Evolutionary conservation across 305 asterid species (phyloP).

Genomic region (Petunia hybrid): DNA sequence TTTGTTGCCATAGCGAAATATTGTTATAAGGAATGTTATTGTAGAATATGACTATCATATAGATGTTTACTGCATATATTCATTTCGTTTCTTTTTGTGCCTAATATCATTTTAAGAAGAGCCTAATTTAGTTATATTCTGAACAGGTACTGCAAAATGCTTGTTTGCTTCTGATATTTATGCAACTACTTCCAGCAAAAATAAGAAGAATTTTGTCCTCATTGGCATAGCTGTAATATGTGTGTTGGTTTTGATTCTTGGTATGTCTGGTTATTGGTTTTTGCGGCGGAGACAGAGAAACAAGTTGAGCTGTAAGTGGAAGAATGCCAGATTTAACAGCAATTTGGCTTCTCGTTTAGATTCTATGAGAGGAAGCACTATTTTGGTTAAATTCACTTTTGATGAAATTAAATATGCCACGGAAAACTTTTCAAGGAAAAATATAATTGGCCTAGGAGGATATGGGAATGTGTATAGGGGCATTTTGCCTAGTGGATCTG

Average conservation of each 20-base stretch:
- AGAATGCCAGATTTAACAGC: neutral
- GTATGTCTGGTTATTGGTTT: conserved; percentile 31
- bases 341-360: conserved; percentile 43
- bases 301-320: conserved; percentile 25
- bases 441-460: conserved; percentile 55
- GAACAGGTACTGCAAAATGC: conserved; percentile 40
- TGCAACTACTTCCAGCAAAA: neutral
- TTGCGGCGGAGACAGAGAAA: conserved; percentile 27
- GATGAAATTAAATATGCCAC: conserved; percentile 50
- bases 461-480: conserved; percentile 58
- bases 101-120: too few species aligned
- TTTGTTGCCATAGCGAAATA: too few species aligned
- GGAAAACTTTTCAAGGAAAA: conserved; percentile 36
- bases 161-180: conserved; percentile 38
- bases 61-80: too few species aligned
- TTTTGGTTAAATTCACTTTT: conserved; percentile 39
- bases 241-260: neutral
- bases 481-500: conserved; percentile 46
- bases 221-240: conserved; percentile 10
- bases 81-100: too few species aligned
- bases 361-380: conserved; percentile 47
- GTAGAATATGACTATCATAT: too few species aligned
- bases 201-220: conserved; percentile 29
- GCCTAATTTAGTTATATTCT: too few species aligned
- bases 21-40: too few species aligned